phyloP scores from a whole-genome alignment of 2,329 filamentous ascomycete genomes.

The Pseudohalonectria lignicola region DNA sequence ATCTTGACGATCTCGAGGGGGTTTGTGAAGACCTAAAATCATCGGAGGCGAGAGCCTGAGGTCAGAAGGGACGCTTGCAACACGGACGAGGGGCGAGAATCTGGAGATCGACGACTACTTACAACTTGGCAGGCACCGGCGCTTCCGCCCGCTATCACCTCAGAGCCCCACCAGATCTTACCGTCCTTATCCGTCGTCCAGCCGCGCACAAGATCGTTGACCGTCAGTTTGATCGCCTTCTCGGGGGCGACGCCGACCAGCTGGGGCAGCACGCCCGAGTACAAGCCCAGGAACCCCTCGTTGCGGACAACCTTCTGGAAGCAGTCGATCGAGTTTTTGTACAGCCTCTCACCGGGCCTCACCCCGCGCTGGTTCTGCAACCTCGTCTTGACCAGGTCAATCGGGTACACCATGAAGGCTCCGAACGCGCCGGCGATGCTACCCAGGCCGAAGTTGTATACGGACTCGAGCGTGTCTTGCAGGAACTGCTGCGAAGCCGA shows the following conservation, averaged over 20 bases:
- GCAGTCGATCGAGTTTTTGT: conserved; percentile 97
- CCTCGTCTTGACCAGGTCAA: conserved; percentile 95
- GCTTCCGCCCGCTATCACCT: conserved; percentile 78
- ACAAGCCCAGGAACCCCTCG: conserved; percentile 80
- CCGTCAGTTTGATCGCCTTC: conserved; percentile 98
- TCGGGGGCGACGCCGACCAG: conserved; percentile 96
- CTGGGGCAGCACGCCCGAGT: conserved; percentile 91
- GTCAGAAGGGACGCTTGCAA: too few relatives aligned
- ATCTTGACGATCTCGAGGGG: conserved; percentile 99
- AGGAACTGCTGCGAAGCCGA: conserved; percentile 47
- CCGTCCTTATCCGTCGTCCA: conserved; percentile 65
- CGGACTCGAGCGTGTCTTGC: conserved; percentile 59
- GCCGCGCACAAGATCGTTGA: conserved; percentile 84
- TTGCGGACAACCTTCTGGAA: conserved; percentile 87
- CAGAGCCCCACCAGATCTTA: conserved; percentile 57
- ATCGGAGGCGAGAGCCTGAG: conserved; percentile 1
- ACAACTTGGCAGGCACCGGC: conserved; percentile 95
- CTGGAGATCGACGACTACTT: conserved; percentile 31
- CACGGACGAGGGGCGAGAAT: too few relatives aligned
- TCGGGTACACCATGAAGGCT: conserved; percentile 98
- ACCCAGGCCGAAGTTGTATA: conserved; percentile 83
- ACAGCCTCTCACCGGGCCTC: conserved; percentile 74
- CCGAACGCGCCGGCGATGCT: conserved; percentile 91
- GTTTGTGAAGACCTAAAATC: conserved; percentile 87
- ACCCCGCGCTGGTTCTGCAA: conserved; percentile 92